Evolutionary conservation across 1,139 yeast genomes (phyloP), one percentile per base, ranked within the genome.

Genomic region (Debaryomycetaceae sp.): DNA sequence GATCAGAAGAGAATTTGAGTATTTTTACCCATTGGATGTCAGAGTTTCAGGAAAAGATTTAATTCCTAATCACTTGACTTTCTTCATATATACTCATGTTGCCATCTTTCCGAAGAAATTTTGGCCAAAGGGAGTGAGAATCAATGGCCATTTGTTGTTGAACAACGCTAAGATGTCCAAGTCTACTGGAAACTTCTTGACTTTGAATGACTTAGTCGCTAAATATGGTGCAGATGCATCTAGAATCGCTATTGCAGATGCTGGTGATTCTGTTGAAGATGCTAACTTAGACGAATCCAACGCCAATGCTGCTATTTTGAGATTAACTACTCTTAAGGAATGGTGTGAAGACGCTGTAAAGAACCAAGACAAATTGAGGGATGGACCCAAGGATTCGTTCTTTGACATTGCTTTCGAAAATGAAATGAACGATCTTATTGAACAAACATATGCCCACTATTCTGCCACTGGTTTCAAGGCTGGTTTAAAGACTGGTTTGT

Each of bases 191-290:
- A 92, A 92, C 72, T 92, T 94, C 62, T 76, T 89, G 83, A 92
- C 98, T 39, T 75, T 92, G 61, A 79, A 83, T 55, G 89, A 92
- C 65, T 78, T 85, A 56, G 83, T 84, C 43, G 77, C 79, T 53
- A 94, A 92, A 69, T 92, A 83, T 53, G 99, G 98, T 62, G 96
- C 98, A 39, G 99, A 94, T 66, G 98, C 98, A 33, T 76, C 96
- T 16, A 85, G 99, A 75, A 87, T 94, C 64, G 97, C 98, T 7
- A 73, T 94, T 53, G 99, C 98, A 31, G 98, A 94, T 72, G 97
- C 97, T 42, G 99, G 99, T 73, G 99, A 94, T 61, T 73, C 94
- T 36, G 81, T 89, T 50, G 98, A 92, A 68, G 99, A 94, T 67
- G 98, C 99, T 43, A 94, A 94, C 72, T 87, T 94, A 58, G 98